A percentile compares a stretch with the other conserved stretches of the same genome.
Evolutionary conservation across 2,329 filamentous ascomycete genomes (phyloP).

Genomic region (Didymosphaeria variabile): DNA sequence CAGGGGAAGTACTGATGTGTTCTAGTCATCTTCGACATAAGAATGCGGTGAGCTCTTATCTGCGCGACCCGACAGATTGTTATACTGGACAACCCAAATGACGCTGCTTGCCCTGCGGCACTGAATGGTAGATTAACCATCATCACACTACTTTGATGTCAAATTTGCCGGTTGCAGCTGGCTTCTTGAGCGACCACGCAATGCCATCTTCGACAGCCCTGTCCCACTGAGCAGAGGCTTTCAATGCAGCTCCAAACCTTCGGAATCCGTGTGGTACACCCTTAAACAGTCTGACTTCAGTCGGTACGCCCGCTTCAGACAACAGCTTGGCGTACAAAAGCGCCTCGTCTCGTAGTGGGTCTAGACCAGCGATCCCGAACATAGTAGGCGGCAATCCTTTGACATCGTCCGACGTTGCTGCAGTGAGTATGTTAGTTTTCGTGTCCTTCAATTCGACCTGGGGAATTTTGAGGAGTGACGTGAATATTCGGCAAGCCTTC

Average conservation of each 20-base stretch:
- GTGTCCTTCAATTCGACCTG: constrained; percentile 41
- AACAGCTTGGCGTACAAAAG: constrained; percentile 57
- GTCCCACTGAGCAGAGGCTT: constrained; percentile 55
- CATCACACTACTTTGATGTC: constrained; percentile 40
- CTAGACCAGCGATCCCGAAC: constrained; percentile 60
- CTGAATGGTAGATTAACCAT: neutral
- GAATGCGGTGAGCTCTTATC: neutral
- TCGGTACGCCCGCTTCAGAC: constrained; percentile 58
- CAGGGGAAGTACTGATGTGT: neutral
- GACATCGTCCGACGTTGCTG: constrained; percentile 49
- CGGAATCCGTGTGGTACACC: constrained; percentile 65
- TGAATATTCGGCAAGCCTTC: constrained; percentile 48
- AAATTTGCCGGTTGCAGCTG: constrained; percentile 42
- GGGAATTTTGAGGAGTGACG: constrained; percentile 27
- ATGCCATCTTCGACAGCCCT: constrained; percentile 56
- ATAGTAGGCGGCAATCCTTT: constrained; percentile 57
- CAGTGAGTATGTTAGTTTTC: constrained; percentile 38
- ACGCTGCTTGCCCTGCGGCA: neutral
- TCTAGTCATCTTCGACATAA: neutral
- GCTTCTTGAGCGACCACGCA: constrained; percentile 52
- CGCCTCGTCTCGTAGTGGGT: constrained; percentile 61
- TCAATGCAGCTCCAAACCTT: constrained; percentile 55
- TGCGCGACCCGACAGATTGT: neutral
- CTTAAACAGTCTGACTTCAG: constrained; percentile 58
- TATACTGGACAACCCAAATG: neutral